Conservation (phyloP, 768 basidiomycete genomes). For the Termitomyces sp. region DNA sequence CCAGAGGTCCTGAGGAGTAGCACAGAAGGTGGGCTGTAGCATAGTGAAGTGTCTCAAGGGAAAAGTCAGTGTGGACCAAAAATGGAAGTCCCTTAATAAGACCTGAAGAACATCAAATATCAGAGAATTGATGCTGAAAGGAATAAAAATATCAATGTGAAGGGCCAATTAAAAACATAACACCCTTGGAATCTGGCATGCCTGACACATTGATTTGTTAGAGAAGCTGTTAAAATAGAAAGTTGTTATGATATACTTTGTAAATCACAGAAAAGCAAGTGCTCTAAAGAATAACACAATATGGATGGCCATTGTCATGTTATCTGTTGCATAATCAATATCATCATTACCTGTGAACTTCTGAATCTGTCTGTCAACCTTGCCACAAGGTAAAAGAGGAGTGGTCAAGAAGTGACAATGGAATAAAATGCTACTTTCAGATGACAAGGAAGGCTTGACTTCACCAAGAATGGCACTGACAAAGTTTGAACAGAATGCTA, state of each 20-base stretch:
- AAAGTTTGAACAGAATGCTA: conserved; percentile 25
- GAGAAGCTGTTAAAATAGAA: neutral
- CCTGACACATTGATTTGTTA: conserved; percentile 1
- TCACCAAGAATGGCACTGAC: neutral
- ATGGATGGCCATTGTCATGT: neutral
- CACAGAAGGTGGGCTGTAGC: too few species aligned
- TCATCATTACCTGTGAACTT: conserved; percentile 23
- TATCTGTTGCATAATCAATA: neutral
- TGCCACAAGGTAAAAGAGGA: conserved; percentile 20
- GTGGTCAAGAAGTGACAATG: conserved; percentile 20
- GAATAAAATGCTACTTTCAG: neutral
- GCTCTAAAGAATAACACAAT: neutral
- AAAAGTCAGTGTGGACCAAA: too few species aligned
- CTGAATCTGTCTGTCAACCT: conserved; percentile 13
- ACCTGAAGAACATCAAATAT: too few species aligned
- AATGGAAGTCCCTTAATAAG: too few species aligned
- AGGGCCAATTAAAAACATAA: neutral
- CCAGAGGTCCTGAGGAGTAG: too few species aligned
- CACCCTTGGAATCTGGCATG: neutral
- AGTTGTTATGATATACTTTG: neutral
- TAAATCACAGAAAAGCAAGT: neutral
- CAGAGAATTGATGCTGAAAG: too few species aligned
- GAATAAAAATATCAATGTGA: too few species aligned
- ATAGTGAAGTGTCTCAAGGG: too few species aligned
- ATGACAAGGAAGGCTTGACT: neutral